Base-by-base conservation (phyloP, 441 rosid species). In the Manihot esculenta region DNA sequence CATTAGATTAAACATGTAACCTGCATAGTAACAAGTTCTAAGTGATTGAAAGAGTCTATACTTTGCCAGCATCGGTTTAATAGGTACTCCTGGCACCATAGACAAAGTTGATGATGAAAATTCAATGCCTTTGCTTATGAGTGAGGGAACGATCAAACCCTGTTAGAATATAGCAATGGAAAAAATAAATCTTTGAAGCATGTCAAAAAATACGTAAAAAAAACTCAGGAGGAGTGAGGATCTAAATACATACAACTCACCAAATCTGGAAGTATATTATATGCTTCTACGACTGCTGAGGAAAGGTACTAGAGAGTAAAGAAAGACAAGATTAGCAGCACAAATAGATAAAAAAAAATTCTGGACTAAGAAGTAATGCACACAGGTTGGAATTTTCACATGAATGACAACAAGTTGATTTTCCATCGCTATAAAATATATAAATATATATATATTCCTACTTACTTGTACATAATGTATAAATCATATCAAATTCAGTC, bases 61-160 rank as follows among this genome's bases (percentile, higher is more conserved):
- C 98, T 83, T 91, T 68, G 97, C 97, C 53, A 93, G 98, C 97
- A 93, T 91, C 53, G 94, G 94, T 85, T 89, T 91, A 27, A 93
- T 87, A 76, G 98, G 97, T 73, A 88, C 75, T 75, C 96, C 94
- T 10, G 94, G 92, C 75, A 80, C 80, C 93, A 91, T 93, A 13
- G 97, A 91, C 77, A 89, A 80, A 47, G 83, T 74, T 15, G 93
- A 86, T 24, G 94, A 75, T 61, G 98, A 84, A 83, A 93, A 93
- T 33, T 75, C 84, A 81, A 84, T 67, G 79, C 89, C 89, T 71
- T 86, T 78, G 18, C 78, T 84, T 83, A 93, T 78, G 44, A 91
- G 84, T 18, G 85, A 82, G 72, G 97, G 97, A 74, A 93, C 77
- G 65, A 93, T 71, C 76, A 93, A 76, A 75, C 88, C 94, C 96